phyloP scores from a whole-genome alignment of 1,284 basidiomycete species.

The Pseudozyma flocculosa region DNA sequence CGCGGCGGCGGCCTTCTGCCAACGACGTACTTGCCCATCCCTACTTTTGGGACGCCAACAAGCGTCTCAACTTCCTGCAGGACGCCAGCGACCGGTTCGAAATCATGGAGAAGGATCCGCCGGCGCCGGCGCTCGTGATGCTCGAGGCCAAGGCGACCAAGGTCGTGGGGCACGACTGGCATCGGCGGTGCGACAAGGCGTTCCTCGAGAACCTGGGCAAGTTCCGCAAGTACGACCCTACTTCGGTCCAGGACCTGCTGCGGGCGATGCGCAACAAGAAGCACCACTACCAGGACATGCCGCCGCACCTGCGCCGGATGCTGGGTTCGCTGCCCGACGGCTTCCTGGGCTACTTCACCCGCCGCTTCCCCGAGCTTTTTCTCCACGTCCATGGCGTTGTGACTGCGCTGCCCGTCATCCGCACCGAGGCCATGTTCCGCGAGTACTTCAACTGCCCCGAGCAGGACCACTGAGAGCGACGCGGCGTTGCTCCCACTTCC shows the following conservation, averaged over 20 bases:
- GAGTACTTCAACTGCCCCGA: constrained; percentile 42
- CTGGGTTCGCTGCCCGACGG: constrained; percentile 88
- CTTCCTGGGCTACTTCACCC: constrained; percentile 87
- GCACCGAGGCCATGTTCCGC: constrained; percentile 43
- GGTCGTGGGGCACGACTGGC: constrained; percentile 72
- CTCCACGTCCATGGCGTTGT: constrained; percentile 86
- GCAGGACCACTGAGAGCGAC: constrained; percentile 18
- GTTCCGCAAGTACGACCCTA: constrained; percentile 88
- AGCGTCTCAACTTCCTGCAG: constrained; percentile 86
- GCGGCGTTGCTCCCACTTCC: too few species aligned
- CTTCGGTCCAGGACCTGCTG: constrained; percentile 84
- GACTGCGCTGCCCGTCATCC: constrained; percentile 57
- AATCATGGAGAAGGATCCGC: constrained; percentile 81
- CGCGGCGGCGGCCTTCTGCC: constrained; percentile 74
- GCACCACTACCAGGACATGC: constrained; percentile 96
- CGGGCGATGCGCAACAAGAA: constrained; percentile 97
- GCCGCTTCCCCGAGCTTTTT: constrained; percentile 85
- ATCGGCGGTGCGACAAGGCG: constrained; percentile 76
- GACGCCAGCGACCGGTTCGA: constrained; percentile 97
- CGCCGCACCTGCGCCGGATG: constrained; percentile 80
- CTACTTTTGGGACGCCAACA: constrained; percentile 90
- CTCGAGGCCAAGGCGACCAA: constrained; percentile 66
- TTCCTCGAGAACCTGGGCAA: constrained; percentile 94
- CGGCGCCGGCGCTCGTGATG: constrained; percentile 71
- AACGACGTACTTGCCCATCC: constrained; percentile 83